A percentile compares a stretch with the other conserved stretches of the same genome.
phyloP scores from a whole-genome alignment of 1,139 yeast genomes.

The Blastobotrys apis region DNA sequence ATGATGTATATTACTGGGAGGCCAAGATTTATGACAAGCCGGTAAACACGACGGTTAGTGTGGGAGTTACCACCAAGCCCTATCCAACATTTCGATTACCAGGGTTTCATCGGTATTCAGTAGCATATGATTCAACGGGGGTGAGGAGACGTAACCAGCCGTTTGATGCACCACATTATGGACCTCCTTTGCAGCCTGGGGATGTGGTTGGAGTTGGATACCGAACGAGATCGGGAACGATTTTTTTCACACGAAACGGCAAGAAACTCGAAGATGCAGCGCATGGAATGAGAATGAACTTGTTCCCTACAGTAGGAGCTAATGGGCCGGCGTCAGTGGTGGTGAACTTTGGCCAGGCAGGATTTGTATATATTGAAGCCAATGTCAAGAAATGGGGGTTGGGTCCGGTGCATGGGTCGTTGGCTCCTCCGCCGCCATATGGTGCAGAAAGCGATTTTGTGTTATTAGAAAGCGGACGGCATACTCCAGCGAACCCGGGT shows the following conservation, averaged over 20 bases:
- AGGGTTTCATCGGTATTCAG: constrained; percentile 74
- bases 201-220: constrained; percentile 94
- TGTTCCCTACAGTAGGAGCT: constrained; percentile 89
- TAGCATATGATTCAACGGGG: constrained; percentile 86
- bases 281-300: constrained; percentile 70
- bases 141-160: constrained; percentile 79
- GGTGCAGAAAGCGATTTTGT: constrained; percentile 46
- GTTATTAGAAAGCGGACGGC: constrained; percentile 34
- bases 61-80: constrained; percentile 84
- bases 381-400: constrained; percentile 91
- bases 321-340: constrained; percentile 69
- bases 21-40: constrained; percentile 69
- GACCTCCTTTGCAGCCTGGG: constrained; percentile 75
- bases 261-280: constrained; percentile 79
- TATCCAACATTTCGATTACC: constrained; percentile 88
- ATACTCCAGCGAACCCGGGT: constrained; percentile 5
- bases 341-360: constrained; percentile 85
- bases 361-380: constrained; percentile 93
- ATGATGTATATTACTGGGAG: constrained; percentile 90
- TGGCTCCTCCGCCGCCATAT: constrained; percentile 76
- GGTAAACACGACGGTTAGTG: constrained; percentile 49
- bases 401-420: constrained; percentile 66
- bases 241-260: constrained; percentile 89
- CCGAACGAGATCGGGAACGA: constrained; percentile 70
- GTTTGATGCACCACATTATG: constrained; percentile 63